A percentile compares a stretch with the other conserved stretches of the same genome.
Conservation (phyloP, 1,284 basidiomycete species). For the Takashimella tepidaria region DNA sequence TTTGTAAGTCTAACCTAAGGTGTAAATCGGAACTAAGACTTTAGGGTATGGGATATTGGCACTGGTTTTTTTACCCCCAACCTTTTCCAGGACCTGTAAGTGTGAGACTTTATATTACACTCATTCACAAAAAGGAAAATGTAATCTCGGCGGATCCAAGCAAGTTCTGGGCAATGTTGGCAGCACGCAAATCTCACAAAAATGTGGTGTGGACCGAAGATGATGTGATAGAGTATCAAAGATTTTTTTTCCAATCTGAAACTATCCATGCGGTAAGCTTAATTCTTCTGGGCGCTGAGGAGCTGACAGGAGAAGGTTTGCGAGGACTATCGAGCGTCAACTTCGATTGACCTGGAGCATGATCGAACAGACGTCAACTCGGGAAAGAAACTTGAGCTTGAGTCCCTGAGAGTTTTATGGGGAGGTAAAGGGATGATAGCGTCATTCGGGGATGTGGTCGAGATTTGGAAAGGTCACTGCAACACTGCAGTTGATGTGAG, state of each 20-base stretch:
- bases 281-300: not conserved
- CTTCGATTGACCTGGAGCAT: conserved; percentile 41
- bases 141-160: conserved; percentile 26
- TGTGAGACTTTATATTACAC: no score
- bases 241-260: conserved; percentile 16
- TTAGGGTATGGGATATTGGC: conserved; percentile 34
- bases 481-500: conserved; percentile 19
- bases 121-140: no score
- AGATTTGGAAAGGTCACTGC: conserved; percentile 35
- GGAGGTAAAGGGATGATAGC: conserved; percentile 42
- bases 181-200: conserved; percentile 14
- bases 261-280: conserved; percentile 27
- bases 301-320: conserved; percentile 24
- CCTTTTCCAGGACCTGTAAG: conserved; percentile 38
- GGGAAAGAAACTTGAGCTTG: conserved; percentile 31
- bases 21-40: not conserved
- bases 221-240: conserved; percentile 26
- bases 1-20: conserved; percentile 39
- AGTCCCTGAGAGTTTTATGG: conserved; percentile 36
- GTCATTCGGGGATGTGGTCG: conserved; percentile 22
- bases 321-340: conserved; percentile 48
- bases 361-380: conserved; percentile 31
- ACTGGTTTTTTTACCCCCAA: conserved; percentile 49
- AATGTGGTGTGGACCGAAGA: conserved; percentile 20
- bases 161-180: conserved; percentile 23